Conservation (phyloP, 768 basidiomycete species). For the Astraeus odoratus region DNA sequence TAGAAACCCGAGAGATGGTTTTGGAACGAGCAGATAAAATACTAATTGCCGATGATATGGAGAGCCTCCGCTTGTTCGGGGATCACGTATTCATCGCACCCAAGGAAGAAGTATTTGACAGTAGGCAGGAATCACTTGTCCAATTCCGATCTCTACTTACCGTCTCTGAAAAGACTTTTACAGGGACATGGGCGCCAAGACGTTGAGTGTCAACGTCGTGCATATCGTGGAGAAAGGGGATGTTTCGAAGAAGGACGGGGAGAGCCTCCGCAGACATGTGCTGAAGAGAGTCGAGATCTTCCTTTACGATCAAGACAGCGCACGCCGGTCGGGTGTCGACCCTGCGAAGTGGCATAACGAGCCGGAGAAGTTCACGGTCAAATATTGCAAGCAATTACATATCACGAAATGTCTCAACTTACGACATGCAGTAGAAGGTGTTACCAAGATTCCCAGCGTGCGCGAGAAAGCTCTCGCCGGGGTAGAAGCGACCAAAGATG, state of each 20-base stretch:
- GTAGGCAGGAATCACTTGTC: constrained; percentile 28
- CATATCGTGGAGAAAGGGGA: constrained; percentile 57
- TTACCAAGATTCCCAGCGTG: constrained; percentile 21
- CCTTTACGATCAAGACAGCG: constrained; percentile 73
- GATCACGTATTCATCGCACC: constrained; percentile 65
- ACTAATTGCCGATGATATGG: constrained; percentile 77
- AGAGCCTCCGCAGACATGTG: constrained; percentile 50
- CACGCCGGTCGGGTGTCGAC: constrained; percentile 42
- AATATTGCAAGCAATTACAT: constrained; percentile 49
- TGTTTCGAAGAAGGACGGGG: constrained; percentile 39
- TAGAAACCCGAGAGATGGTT: constrained; percentile 46
- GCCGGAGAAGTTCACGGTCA: constrained; percentile 56
- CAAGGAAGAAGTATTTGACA: constrained; percentile 85
- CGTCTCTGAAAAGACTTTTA: constrained; percentile 57
- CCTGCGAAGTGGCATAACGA: constrained; percentile 49
- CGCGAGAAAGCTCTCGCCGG: constrained; percentile 64
- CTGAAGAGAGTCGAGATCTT: constrained; percentile 80
- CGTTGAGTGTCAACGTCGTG: constrained; percentile 60
- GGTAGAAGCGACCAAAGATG: constrained; percentile 39
- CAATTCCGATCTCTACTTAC: not conserved
- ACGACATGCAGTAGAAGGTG: constrained; percentile 22
- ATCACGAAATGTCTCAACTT: constrained; percentile 53
- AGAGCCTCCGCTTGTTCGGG: constrained; percentile 66
- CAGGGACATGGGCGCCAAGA: constrained; percentile 56
- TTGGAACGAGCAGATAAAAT: constrained; percentile 59